Evolutionary conservation across 352 stramenopile genomes (phyloP), one percentile per base, ranked within the genome.

Genomic region (Phytophthora sp.): DNA sequence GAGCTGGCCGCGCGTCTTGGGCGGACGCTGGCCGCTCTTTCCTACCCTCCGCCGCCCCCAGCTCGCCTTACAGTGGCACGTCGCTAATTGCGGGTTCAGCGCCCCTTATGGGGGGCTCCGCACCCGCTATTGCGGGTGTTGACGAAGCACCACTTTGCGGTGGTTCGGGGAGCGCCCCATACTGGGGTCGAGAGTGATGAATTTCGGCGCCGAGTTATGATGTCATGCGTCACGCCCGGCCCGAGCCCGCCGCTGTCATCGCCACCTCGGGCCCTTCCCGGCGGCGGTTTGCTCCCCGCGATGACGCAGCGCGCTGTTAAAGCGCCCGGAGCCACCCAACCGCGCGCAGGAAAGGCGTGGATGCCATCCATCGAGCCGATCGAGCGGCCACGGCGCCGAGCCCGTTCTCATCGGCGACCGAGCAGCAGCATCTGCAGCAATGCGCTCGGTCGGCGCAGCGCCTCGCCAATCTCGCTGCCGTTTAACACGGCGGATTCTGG

Each of bases 181-280:
- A 70, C 11, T 61, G 39, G 23, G n/a, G 3, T 1, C 31, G 2
- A 70, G 46, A 52, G 12, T 32, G 56, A 67, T 67, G 63, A 72
- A 48, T 63, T 72, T 51, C 26, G 9, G n/a, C 20, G 62, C 26
- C 39, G 55, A 62, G 45, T 61, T 48, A 69, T 72, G 64, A 72
- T 72, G 64, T 72, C 64, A 72, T 72, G 51, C 31, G 21, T 39
- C 54, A 62, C 42, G 26, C 12, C 3, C 8, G 24, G 32, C 31
- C 54, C 27, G 11, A 44, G 42, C 26, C 5, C 27, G 37, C 35
- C 39, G 49, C 24, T 64, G 57, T 63, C 63, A 67, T 62, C 51
- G 34, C 21, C 41, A 46, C 12, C 49, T 42, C 58, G 34, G 39
- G 41, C 44, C 37, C 37, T 15, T 34, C 26, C 42, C 12, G 4